Base-by-base conservation (phyloP, 2,329 filamentous ascomycete species). In the Gaeumannomyces tritici region DNA sequence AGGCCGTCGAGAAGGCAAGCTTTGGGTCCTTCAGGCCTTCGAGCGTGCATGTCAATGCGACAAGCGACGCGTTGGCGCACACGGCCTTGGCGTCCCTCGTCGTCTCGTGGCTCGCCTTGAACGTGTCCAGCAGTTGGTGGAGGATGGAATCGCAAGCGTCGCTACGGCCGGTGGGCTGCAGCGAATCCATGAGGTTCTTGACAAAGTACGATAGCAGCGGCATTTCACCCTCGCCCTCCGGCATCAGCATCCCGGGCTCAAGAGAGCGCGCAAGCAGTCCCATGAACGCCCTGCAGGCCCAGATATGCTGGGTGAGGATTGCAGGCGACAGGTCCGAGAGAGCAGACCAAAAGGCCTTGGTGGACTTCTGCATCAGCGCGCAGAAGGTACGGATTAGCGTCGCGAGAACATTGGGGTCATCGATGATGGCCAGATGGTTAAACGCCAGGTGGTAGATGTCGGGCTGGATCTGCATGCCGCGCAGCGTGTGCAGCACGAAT, bases 291-390 rank as follows among this genome's bases (percentile, higher is more conserved):
- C 87, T 86, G 65, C 89, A 92, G 63, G 83, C 84, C 68, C 95
- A 90, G 56, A 96, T 84, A 66, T 92, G 84, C 71, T 97, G 92
- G n/a, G 91, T 85, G 59, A 98, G 85, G 42, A 88, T 86, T 55
- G 87, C 87, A 3, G 91, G 89, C 0, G 90, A 89, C 60, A 93
- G 90, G 33, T 91, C 85, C 60, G 89, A 88, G 76, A 96, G 88
- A 1, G 91, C 88, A 68, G 91, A 89, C 93, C 93, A 97, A 68
- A 97, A 95, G 57, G 90, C 89, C 62, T 83, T 83, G 0, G 91
- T 83, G 0, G 90, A 89, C 68, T 90, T 92, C 66, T 87, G 83
- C 61, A 97, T 78, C 21, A 97, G 81, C 15, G 79, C 79, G 57
- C 84, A 85, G 64, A 96, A 83, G 1, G 88, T 86, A 62, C 86